Evolutionary conservation across 768 basidiomycete genomes (phyloP), one percentile per base, ranked within the genome.

Genomic region (Pleurotus djamor): DNA sequence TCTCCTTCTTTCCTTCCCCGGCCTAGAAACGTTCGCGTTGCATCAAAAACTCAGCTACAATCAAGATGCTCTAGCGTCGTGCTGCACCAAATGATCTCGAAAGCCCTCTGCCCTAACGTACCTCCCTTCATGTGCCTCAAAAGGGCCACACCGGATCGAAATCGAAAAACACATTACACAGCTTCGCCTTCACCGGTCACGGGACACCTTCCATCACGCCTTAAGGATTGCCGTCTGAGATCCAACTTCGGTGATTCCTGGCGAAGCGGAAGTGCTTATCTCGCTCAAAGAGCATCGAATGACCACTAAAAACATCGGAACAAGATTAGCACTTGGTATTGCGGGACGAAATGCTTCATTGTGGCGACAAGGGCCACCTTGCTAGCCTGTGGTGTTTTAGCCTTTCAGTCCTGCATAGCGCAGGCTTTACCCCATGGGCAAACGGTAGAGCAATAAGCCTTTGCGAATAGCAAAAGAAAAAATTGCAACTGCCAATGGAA

Each of bases 81-180:
- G 36, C 21, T 28, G 21, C 21, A 28, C 21, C 21, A 28, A 28
- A 28, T 28, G 21, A 32, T 43, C n/a, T n/a, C 21, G 5, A 41
- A 56, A 56, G 54, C 54, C 54, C 54, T 56, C 54, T 56, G 54
- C 54, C 54, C 54, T 56, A 56, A 16, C 34, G 28, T 36, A 28
- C 21, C 54, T 17, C 44, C 54, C 54, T 56, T 56, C 54, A 56
- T 56, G 54, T 56, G 54, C 54, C 54, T 56, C 54, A 44, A 56
- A 28, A 56, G 54, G 54, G 54, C 54, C 37, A 56, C 54, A 37
- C 54, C 54, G 54, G 54, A 56, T 56, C 54, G 54, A 56, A 56
- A 45, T 56, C 41, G 54, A 56, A 55, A 41, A 56, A 56, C 54
- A 56, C 54, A 56, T 32, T 56, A 56, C 54, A 56, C 54, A 56